These are phyloP conservation scores for Globisporangium splendens DNA, from an alignment of 352 stramenopile genomes.

Conservation along the genomic window DNA sequence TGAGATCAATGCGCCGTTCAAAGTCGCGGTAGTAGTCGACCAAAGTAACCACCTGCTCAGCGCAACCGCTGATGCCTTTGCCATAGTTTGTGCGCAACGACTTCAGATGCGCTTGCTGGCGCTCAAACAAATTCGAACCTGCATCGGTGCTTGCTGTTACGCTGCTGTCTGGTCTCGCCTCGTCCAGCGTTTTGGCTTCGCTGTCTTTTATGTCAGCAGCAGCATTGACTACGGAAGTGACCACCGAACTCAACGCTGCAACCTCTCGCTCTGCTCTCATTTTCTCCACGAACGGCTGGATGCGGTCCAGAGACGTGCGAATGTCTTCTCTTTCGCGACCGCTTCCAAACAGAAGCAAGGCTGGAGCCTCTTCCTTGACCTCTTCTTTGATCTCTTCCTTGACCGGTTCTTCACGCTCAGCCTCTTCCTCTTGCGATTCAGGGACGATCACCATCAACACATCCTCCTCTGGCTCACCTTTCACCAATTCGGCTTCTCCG, in stretches of 20 bases:
- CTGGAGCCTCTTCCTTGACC: background rate
- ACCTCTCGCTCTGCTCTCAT: constrained; percentile 3
- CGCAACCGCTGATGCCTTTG: constrained; percentile 45
- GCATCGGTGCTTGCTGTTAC: background rate
- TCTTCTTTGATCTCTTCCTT: background rate
- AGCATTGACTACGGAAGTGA: background rate
- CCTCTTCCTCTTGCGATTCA: background rate
- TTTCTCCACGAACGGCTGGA: constrained; percentile 5
- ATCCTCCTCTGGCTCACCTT: background rate
- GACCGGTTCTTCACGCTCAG: constrained; percentile 1
- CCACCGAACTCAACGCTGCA: background rate
- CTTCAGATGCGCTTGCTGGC: constrained; percentile 19
- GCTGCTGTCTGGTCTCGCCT: background rate
- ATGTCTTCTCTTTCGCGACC: constrained; percentile 41
- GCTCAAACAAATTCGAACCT: constrained; percentile 8
- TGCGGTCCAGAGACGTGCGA: constrained; percentile 39
- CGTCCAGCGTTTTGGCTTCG: background rate
- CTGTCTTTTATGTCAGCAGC: constrained; percentile 1
- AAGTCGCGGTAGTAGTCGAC: constrained; percentile 84
- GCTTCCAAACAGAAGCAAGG: constrained; percentile 32
- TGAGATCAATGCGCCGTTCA: constrained; percentile 62
- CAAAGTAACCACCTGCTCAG: constrained; percentile 74
- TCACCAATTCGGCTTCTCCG: background rate
- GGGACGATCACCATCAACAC: background rate
- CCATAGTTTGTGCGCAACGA: constrained; percentile 67